Percentiles rank a stretch among this genome's conserved stretches.
phyloP scores from a whole-genome alignment of 139 green algal species.

The Coelastrella sp. region DNA sequence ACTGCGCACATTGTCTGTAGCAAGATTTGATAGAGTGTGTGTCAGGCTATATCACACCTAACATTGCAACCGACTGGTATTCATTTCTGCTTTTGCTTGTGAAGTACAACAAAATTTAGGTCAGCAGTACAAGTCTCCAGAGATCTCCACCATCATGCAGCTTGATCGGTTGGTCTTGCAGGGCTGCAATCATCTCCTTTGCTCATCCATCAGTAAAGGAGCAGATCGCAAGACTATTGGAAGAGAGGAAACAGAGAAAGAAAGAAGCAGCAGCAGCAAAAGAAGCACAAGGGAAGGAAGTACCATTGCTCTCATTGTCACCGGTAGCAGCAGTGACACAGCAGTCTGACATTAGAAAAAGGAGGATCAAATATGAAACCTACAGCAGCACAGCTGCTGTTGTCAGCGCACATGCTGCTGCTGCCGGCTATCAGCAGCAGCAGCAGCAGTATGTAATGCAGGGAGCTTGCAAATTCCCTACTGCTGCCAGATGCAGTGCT shows the following conservation, averaged over 20 bases:
- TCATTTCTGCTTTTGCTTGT: too few relatives aligned
- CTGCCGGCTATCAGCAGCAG: not conserved
- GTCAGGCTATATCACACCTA: too few relatives aligned
- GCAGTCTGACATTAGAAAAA: not conserved
- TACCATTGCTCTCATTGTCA: not conserved
- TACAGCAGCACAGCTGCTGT: not conserved
- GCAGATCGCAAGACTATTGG: too few relatives aligned
- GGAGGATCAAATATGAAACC: too few relatives aligned
- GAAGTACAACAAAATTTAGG: too few relatives aligned
- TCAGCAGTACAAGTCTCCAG: too few relatives aligned
- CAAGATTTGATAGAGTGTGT: too few relatives aligned
- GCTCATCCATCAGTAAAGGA: constrained; percentile 30
- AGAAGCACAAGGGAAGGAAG: constrained; percentile 17
- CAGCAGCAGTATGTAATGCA: not conserved
- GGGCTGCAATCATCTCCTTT: constrained; percentile 11
- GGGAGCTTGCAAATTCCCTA: not conserved
- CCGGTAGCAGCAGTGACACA: not conserved
- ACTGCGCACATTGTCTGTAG: too few relatives aligned
- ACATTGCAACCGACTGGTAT: too few relatives aligned
- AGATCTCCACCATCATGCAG: too few relatives aligned
- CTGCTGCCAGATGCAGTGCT: not conserved
- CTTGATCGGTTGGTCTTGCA: too few relatives aligned
- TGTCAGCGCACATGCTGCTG: not conserved
- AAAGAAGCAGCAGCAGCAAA: constrained; percentile 17
- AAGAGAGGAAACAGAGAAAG: too few relatives aligned